Base-by-base conservation (phyloP, 139 green algal genomes). In the Asterochloris sp. region DNA sequence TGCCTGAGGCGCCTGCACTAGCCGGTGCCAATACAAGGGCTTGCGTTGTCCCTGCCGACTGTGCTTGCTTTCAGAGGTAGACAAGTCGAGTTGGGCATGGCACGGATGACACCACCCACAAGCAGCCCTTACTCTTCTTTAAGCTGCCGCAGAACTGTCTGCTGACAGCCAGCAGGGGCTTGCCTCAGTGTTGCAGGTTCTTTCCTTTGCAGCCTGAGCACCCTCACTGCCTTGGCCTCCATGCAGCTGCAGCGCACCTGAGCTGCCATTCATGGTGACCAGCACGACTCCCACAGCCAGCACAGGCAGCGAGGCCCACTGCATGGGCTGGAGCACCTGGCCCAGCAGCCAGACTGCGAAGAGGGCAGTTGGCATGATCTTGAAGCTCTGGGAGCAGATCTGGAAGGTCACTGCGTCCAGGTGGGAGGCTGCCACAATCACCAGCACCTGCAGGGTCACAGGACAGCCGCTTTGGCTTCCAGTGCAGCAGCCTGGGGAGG, bases 391-490 rank as follows among this genome's bases (percentile, higher is more conserved):
- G 67, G 66, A 84, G 77, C 91, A 83, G 71, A 93, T 92, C 78
- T 93, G 90, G 69, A 90, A 93, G 71, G 88, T 89, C 11, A 93
- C 88, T 0, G 88, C 90, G 47, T 93, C 90, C 26, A 93, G 82
- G 78, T 92, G 85, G 0, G 83, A 87, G 12, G 88, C 90, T 28
- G 88, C 88, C 12, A 88, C 74, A 26, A 93, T 90, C 23, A 93
- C 81, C 26, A 93, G 82, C 63, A 90, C 84, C 87, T 92, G 89
- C 69, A 24, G 8, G 23, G 63, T 19, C 12, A 54, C 9, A 26
- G n/a, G 26, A 24, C 67, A 73, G 21, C 21, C 4, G 38, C 38
- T 2, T 10, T 54, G 38, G 6, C 69, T n/a, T 76, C 1, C 1
- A 62, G 24, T 76, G 24, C 27, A 38, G 67, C 38, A 54, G 38